Conservation (phyloP, 805 yeast species). For the Candida koratica region DNA sequence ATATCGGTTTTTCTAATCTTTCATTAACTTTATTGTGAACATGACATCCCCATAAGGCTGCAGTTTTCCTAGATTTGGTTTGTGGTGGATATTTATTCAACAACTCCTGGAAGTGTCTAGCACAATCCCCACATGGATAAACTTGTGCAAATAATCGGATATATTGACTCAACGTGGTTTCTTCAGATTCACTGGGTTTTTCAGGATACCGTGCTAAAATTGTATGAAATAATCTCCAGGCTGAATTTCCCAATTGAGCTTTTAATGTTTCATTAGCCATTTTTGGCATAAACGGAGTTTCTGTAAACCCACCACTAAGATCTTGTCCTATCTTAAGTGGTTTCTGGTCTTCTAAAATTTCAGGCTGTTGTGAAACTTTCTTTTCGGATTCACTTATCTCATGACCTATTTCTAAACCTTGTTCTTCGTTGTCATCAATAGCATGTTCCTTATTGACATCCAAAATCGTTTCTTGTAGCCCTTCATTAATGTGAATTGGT, state of each 20-base stretch:
- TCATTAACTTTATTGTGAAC: constrained; percentile 84
- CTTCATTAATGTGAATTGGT: constrained; percentile 4
- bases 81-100: constrained; percentile 81
- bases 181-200: constrained; percentile 61
- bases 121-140: constrained; percentile 97
- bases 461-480: constrained; percentile 10
- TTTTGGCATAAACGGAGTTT: constrained; percentile 78
- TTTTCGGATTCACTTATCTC: not conserved
- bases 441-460: constrained; percentile 2
- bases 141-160: constrained; percentile 80
- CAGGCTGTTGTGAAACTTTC: constrained; percentile 5
- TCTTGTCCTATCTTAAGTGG: constrained; percentile 4
- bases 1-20: constrained; percentile 60
- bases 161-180: constrained; percentile 57
- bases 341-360: not conserved
- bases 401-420: not conserved
- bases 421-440: constrained; percentile 8
- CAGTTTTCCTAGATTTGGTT: constrained; percentile 64
- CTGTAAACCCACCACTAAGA: constrained; percentile 21
- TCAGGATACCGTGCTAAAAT: constrained; percentile 91
- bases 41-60: constrained; percentile 95
- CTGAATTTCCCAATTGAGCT: constrained; percentile 84
- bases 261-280: constrained; percentile 82
- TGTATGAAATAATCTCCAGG: constrained; percentile 90
- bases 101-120: constrained; percentile 77